Evolutionary conservation across 768 basidiomycete genomes (phyloP).

Genomic region (Boletellus sp.): DNA sequence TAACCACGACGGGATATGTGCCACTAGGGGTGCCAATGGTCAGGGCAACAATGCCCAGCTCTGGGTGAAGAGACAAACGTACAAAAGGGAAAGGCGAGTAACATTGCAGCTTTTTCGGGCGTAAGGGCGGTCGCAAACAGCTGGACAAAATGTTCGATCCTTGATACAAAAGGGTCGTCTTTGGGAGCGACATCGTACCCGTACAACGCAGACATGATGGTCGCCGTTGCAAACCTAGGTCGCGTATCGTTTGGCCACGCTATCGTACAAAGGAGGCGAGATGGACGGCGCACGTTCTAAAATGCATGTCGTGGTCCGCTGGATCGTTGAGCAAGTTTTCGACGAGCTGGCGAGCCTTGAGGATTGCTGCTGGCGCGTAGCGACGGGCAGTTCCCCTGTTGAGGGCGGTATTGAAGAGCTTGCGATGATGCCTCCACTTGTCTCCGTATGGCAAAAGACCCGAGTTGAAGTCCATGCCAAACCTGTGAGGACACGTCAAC

Average conservation of each 20-base stretch:
- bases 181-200: slow-evolving; percentile 23
- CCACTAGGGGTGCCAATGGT: slow-evolving; percentile 9
- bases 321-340: slow-evolving; percentile 20
- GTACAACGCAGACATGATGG: slow-evolving; percentile 24
- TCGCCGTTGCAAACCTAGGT: slow-evolving; percentile 19
- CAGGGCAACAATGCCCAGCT: not conserved
- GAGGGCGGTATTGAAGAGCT: slow-evolving; percentile 18
- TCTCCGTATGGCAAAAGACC: slow-evolving; percentile 29
- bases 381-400: slow-evolving; percentile 9
- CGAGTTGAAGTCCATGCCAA: slow-evolving; percentile 31
- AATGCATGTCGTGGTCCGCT: slow-evolving; percentile 15
- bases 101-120: slow-evolving; percentile 21
- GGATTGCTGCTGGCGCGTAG: slow-evolving; percentile 16
- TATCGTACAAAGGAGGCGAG: not conserved
- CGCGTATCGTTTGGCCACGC: not conserved
- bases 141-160: slow-evolving; percentile 5
- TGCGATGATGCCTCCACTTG: slow-evolving; percentile 31
- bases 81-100: slow-evolving; percentile 26
- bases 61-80: slow-evolving; percentile 2
- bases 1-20: slow-evolving; percentile 32
- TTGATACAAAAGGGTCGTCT: slow-evolving; percentile 27
- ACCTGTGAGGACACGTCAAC: slow-evolving; percentile 11
- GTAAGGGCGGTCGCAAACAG: slow-evolving; percentile 14
- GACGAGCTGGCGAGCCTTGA: slow-evolving; percentile 21
- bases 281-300: slow-evolving; percentile 21